phyloP scores from a whole-genome alignment of 306 rosid genomes.

The Cicer bijugum region DNA sequence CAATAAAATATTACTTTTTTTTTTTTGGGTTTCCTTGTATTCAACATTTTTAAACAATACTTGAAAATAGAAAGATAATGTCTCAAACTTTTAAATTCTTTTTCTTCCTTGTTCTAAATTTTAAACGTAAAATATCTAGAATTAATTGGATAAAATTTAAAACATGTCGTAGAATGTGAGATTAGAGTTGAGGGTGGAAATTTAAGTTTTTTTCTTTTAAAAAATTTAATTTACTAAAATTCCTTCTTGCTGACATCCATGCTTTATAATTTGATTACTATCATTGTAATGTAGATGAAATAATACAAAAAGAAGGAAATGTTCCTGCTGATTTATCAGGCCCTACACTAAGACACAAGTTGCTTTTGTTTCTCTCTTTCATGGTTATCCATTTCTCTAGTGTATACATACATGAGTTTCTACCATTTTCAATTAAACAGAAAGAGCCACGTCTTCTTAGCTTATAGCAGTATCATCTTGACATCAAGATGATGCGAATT shows the following conservation, averaged over 20 bases:
- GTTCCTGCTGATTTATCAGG: not conserved
- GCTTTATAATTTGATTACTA: not conserved
- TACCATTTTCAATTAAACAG: not conserved
- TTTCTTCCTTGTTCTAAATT: not conserved
- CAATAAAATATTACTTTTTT: no score
- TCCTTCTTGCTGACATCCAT: not conserved
- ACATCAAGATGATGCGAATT: slow-evolving; percentile 35
- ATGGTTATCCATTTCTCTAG: not conserved
- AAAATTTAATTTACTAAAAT: not conserved
- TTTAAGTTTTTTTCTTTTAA: no score
- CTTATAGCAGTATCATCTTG: not conserved
- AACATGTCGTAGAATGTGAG: no score
- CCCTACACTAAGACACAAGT: not conserved
- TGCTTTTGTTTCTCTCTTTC: not conserved
- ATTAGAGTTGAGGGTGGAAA: no score
- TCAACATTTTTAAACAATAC: not conserved
- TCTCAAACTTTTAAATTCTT: not conserved
- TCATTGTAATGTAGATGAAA: not conserved
- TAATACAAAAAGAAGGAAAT: not conserved
- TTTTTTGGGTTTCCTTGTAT: not conserved
- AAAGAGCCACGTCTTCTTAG: not conserved
- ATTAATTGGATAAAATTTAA: no score
- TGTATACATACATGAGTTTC: not conserved
- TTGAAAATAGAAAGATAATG: not conserved
- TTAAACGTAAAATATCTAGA: not conserved